phyloP scores from a whole-genome alignment of 2,329 filamentous ascomycete species.

The Blumeria hordei region DNA sequence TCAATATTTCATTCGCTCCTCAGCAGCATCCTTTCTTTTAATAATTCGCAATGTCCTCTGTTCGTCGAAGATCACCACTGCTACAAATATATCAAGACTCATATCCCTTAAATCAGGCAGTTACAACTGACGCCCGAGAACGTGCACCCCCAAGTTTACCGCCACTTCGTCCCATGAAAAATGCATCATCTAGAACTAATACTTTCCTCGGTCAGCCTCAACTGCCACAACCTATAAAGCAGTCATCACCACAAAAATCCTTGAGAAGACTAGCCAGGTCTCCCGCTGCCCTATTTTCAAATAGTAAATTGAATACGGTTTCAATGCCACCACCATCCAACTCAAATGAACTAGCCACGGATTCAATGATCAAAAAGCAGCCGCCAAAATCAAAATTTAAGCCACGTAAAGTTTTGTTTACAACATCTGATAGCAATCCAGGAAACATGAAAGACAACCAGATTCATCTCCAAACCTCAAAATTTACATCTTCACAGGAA shows the following conservation, averaged over 20 bases:
- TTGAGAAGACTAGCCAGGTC: conserved; percentile 29
- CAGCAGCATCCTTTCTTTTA: not conserved
- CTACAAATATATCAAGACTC: conserved; percentile 36
- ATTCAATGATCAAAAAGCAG: conserved; percentile 44
- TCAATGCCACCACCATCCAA: conserved; percentile 43
- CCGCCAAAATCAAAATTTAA: conserved; percentile 34
- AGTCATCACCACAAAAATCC: conserved; percentile 43
- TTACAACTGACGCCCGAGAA: conserved; percentile 4
- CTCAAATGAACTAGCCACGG: conserved; percentile 28
- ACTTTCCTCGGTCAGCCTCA: conserved; percentile 40
- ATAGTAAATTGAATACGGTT: conserved; percentile 40
- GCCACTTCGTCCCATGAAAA: conserved; percentile 20
- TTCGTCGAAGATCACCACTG: conserved; percentile 25
- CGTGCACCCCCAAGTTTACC: conserved; percentile 9
- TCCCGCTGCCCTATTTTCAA: conserved; percentile 33
- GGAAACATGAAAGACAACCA: no score
- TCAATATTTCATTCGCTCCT: no score
- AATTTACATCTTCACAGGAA: no score
- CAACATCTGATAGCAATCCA: conserved; percentile 12
- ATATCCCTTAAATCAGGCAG: conserved; percentile 17
- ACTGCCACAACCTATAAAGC: conserved; percentile 21
- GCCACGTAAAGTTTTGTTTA: conserved; percentile 27
- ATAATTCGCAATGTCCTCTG: conserved; percentile 22
- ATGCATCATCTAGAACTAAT: conserved; percentile 26
- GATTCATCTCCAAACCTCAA: no score